phyloP scores from a whole-genome alignment of 2,329 filamentous ascomycete species.

The Verticillium albo-atrum region DNA sequence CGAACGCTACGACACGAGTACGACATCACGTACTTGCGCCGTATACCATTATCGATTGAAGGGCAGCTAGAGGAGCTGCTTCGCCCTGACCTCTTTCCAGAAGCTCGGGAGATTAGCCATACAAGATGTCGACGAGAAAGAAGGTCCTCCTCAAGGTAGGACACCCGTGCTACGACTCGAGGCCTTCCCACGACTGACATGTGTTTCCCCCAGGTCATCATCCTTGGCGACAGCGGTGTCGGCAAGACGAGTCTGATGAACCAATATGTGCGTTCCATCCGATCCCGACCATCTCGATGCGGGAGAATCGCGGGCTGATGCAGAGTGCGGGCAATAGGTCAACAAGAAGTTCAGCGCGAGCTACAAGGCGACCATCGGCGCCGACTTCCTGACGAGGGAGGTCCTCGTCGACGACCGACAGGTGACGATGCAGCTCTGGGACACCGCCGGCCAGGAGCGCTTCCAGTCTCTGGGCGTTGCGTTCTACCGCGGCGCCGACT shows the following conservation, averaged over 20 bases:
- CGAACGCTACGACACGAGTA: background rate
- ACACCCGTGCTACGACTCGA: conserved; percentile 6
- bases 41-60: background rate
- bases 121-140: conserved; percentile 75
- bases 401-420: conserved; percentile 94
- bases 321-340: conserved; percentile 56
- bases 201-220: conserved; percentile 72
- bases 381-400: conserved; percentile 97
- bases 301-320: background rate
- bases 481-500: conserved; percentile 96
- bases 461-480: conserved; percentile 97
- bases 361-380: conserved; percentile 99
- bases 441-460: conserved; percentile 93
- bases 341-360: conserved; percentile 99
- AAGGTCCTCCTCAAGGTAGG: conserved; percentile 85
- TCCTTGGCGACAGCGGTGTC: conserved; percentile 96
- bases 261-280: conserved; percentile 80
- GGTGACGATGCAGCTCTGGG: conserved; percentile 99
- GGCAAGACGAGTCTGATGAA: conserved; percentile 99
- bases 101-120: background rate
- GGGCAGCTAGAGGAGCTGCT: background rate
- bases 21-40: background rate
- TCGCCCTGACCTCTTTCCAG: background rate
- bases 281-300: background rate
- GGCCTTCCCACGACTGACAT: background rate